Percentiles rank a stretch among this genome's conserved stretches.
phyloP scores from a whole-genome alignment of 306 rosid genomes.

The Rosa persica region DNA sequence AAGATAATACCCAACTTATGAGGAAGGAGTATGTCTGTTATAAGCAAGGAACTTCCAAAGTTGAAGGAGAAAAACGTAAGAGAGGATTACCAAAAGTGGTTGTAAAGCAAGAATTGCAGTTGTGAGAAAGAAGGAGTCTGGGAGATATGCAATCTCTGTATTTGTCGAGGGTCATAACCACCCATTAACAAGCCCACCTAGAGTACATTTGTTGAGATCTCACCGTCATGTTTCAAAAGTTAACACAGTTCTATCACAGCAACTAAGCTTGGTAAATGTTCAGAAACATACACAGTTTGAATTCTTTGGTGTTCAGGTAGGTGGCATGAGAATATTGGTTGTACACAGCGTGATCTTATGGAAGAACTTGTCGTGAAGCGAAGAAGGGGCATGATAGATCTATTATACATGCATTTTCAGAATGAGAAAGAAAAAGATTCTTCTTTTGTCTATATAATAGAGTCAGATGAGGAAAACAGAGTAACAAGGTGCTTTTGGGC shows the following conservation, averaged over 20 bases:
- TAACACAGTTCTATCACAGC: neutral
- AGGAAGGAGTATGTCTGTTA: neutral
- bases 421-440: neutral
- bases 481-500: neutral
- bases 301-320: neutral
- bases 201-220: neutral
- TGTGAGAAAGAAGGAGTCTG: neutral
- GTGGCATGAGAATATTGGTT: neutral
- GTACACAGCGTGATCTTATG: neutral
- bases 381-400: neutral
- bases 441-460: neutral
- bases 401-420: neutral
- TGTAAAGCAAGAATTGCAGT: neutral
- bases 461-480: neutral
- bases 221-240: neutral
- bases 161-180: neutral
- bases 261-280: neutral
- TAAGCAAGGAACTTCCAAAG: neutral
- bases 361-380: too few relatives aligned
- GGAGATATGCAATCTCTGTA: neutral
- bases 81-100: neutral
- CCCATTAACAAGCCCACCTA: neutral
- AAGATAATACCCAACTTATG: neutral
- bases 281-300: neutral
- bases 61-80: neutral